Percentiles rank a stretch among this genome's conserved stretches.
Evolutionary conservation across 768 basidiomycete genomes (phyloP).

Genomic region (Tricholoma sp.): DNA sequence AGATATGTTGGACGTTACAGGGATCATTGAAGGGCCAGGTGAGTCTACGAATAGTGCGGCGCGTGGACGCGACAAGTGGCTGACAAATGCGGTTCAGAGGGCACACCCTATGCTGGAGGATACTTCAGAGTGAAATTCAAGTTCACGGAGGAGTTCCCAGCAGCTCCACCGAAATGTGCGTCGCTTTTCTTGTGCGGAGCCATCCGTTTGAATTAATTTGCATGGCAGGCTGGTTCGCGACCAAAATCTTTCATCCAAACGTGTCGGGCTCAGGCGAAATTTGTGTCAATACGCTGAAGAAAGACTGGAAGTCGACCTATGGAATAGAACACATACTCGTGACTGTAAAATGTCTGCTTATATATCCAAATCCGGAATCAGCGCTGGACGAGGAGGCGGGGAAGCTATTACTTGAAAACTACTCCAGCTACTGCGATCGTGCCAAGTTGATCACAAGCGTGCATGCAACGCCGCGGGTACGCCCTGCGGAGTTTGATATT

Average conservation of each 20-base stretch:
- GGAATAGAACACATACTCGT: conserved; percentile 90
- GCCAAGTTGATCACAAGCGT: conserved; percentile 88
- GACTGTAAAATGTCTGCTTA: conserved; percentile 92
- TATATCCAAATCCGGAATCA: conserved; percentile 95
- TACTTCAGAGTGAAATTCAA: conserved; percentile 76
- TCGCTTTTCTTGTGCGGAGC: conserved; percentile 5
- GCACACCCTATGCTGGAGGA: conserved; percentile 63
- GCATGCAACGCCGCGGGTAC: conserved; percentile 78
- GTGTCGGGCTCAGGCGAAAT: conserved; percentile 89
- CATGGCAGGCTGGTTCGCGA: conserved; percentile 73
- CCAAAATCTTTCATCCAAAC: conserved; percentile 98
- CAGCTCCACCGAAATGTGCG: conserved; percentile 90
- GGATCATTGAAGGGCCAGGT: conserved; percentile 91
- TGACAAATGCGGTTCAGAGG: conserved; percentile 36
- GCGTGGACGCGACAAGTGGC: conserved; percentile 18
- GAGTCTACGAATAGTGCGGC: conserved; percentile 21
- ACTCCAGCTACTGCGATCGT: conserved; percentile 80
- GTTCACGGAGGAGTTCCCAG: conserved; percentile 92
- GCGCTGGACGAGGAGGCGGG: conserved; percentile 96
- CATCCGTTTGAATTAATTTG: conserved; percentile 8
- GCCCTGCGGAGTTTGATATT: conserved; percentile 67
- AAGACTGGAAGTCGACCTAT: conserved; percentile 91
- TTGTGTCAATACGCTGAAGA: conserved; percentile 95
- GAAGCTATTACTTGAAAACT: conserved; percentile 85
- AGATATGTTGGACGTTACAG: conserved; percentile 82